Percentiles rank a stretch among this genome's conserved stretches.
phyloP scores from a whole-genome alignment of 169 alveolate genomes.

The Plasmodium relictum region DNA sequence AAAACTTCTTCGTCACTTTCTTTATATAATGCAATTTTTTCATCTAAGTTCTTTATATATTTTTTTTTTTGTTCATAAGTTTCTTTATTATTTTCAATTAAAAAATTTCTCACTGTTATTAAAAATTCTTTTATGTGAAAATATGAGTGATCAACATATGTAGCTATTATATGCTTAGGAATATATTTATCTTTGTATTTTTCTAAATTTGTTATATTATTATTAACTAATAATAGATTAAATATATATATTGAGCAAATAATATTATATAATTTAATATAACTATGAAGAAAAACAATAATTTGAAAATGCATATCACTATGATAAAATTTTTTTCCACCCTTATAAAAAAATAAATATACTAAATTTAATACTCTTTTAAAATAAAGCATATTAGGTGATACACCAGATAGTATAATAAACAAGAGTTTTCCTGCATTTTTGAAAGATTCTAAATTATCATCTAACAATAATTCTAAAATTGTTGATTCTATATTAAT shows the following conservation, averaged over 20 bases:
- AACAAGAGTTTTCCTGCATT: slow-evolving; percentile 75
- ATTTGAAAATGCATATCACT: slow-evolving; percentile 36
- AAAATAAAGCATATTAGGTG: slow-evolving; percentile 17
- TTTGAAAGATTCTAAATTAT: slow-evolving; percentile 52
- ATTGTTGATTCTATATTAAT: slow-evolving; percentile 65
- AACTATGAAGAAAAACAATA: slow-evolving; percentile 2
- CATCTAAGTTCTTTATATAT: background rate
- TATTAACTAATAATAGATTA: slow-evolving; percentile 46
- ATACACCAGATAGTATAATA: slow-evolving; percentile 39
- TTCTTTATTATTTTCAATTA: background rate
- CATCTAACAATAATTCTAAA: slow-evolving; percentile 49
- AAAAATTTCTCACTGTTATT: slow-evolving; percentile 9
- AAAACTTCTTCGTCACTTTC: slow-evolving; percentile 53
- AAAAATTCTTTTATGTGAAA: slow-evolving; percentile 43
- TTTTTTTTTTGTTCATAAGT: background rate
- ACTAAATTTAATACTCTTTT: slow-evolving; percentile 54
- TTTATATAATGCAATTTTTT: slow-evolving; percentile 34
- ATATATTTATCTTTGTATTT: slow-evolving; percentile 29
- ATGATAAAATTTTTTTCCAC: slow-evolving; percentile 65
- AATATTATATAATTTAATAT: slow-evolving; percentile 21
- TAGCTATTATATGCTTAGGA: background rate
- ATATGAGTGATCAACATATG: slow-evolving; percentile 31
- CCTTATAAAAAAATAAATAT: slow-evolving; percentile 55
- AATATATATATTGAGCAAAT: slow-evolving; percentile 7
- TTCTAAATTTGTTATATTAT: slow-evolving; percentile 29